Base-by-base conservation (phyloP, 805 yeast genomes). In the Yamadazyma laniorum region DNA sequence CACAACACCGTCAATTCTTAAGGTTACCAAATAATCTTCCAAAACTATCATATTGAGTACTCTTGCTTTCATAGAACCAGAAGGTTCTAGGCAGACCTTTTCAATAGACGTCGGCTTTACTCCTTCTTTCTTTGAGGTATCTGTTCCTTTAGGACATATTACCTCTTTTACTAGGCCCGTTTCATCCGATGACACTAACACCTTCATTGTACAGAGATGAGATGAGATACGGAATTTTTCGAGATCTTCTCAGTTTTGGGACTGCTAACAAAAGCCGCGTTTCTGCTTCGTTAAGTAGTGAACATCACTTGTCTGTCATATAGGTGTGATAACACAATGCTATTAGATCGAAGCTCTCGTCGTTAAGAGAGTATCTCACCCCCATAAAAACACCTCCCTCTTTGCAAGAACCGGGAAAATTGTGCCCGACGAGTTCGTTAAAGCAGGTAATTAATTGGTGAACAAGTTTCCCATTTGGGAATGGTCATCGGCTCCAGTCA, bases 381-480 rank as follows among this genome's bases (percentile, higher is more conserved):
- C 99, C 1, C 81, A 90, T 2, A 75, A 82, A 30, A 87, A 90
- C 59, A 76, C 69, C n/a, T 89, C 97, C 18, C 86, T 93, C 13
- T 93, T 89, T 65, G 71, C 79, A 38, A 64, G 73, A 33, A 85
- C 96, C 0, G 99, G 99, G 3, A 93, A 91, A 58, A 82, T 93
- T 35, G 86, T 96, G 1, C 99, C 99, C 1, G 95, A 87, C 37
- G 99, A 93, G 59, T 93, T 93, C 63, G 91, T 89, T 7, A 70
- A 69, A 39, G 97, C 99, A 3, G 99, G 99, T 16, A 97, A 93
- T 59, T 93, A 88, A 60, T 66, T 93, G 41, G 90, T 82, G 22
- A 82, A 80, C 61, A 86, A 84, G 69, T 93, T 93, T 58, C 98
- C 99, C 2, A 93, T 98, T 1, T 93, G 99, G 99, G 79, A 80